Base-by-base conservation (phyloP, 139 green algal species). In the Coccomyxa sp. region DNA sequence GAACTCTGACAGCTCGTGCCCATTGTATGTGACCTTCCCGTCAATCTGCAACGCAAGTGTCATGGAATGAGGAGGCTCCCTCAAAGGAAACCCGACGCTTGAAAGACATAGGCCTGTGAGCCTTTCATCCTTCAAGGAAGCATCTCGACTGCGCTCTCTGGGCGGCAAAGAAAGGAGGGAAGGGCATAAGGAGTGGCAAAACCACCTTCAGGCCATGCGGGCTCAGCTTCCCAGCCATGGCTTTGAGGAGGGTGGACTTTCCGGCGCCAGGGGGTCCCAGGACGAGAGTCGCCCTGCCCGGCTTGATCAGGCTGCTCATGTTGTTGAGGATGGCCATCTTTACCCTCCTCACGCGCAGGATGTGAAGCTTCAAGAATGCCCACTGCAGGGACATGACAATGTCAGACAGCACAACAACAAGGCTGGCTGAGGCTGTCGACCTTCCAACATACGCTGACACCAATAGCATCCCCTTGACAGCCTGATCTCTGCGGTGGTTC, bases 21-120 rank as follows among this genome's bases (percentile, higher is more conserved):
- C 87, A 76, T 91, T 91, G 86, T 89, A 91, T 8, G 58, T 78
- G 18, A 91, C 76, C 14, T 75, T 38, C 8, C 81, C 77, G 8
- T 73, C 54, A 12, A 83, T 41, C 76, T 89, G 84, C 35, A 81
- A 24, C n/a, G 27, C 16, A 44, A 73, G n/a, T n/a, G n/a, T n/a
- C n/a, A n/a, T n/a, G n/a, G n/a, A n/a, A n/a, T n/a, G n/a, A n/a
- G n/a, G n/a, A n/a, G n/a, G n/a, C n/a, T n/a, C n/a, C n/a, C n/a
- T n/a, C 64, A 71, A 31, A n/a, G n/a, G n/a, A n/a, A n/a, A n/a
- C n/a, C n/a, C n/a, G n/a, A 34, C 64, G 27, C 22, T 16, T 31
- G 18, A 10, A 71, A 16, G 8, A 37, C 27, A 8, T 31, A 71
- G 8, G 18, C 12, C 12, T 71, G 12, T 34, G n/a, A 16, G 8